A percentile compares a stretch with the other conserved stretches of the same genome.
Conservation (phyloP, 257 asterid genomes). For the Solanum gracilifrons region DNA sequence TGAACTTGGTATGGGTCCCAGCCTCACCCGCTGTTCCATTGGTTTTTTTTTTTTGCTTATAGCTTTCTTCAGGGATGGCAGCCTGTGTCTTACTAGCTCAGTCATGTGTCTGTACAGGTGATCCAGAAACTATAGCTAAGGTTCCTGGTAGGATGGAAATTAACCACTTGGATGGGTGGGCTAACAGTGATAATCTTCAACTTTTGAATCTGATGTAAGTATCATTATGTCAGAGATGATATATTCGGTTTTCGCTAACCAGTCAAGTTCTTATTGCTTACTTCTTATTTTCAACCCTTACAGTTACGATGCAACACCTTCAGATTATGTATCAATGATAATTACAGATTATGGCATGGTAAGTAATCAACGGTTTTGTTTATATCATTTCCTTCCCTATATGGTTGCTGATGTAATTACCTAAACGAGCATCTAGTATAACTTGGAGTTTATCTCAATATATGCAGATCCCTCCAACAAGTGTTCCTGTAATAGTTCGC, state of each 20-base stretch:
- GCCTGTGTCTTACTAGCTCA: not conserved
- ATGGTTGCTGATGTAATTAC: not conserved
- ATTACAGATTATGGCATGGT: conserved; percentile 93
- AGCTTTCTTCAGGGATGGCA: not conserved
- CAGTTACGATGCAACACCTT: conserved; percentile 85
- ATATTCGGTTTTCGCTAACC: not conserved
- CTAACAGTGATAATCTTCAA: conserved; percentile 46
- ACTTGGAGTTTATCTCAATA: not conserved
- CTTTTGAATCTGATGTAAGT: conserved; percentile 69
- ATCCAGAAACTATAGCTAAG: conserved; percentile 60
- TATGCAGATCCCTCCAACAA: conserved; percentile 75
- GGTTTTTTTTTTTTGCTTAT: not conserved
- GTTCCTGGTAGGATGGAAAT: conserved; percentile 58
- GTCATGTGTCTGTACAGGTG: conserved; percentile 26
- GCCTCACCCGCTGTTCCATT: not conserved
- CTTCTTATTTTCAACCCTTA: conserved; percentile 9
- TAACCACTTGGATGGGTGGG: conserved; percentile 46
- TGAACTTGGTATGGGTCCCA: conserved; percentile 55
- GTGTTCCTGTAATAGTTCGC: conserved; percentile 81
- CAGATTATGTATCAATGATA: conserved; percentile 77
- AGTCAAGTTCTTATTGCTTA: not conserved
- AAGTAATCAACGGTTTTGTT: conserved; percentile 17
- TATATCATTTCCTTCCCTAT: not conserved
- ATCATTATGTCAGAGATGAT: not conserved
- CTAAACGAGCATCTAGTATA: not conserved